Percentiles rank a stretch among this genome's conserved stretches.
Conservation (phyloP, 1,284 basidiomycete genomes). For the Austropuccinia psidii region DNA sequence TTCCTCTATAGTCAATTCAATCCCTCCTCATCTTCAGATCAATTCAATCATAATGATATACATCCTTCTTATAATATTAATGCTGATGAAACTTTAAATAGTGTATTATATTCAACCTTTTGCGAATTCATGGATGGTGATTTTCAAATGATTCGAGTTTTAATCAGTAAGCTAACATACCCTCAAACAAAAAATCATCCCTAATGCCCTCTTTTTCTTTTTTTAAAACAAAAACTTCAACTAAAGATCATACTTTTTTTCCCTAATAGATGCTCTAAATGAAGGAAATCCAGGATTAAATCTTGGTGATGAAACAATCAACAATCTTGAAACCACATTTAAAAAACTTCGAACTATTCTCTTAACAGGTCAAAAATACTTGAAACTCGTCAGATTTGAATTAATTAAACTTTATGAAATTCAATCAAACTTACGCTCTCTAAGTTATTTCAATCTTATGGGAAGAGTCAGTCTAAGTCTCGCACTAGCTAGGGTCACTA, state of each 20-base stretch:
- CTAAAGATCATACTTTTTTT: not conserved
- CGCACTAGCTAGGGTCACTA: conserved; percentile 46
- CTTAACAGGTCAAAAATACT: conserved; percentile 43
- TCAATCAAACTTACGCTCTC: conserved; percentile 45
- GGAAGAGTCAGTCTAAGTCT: conserved; percentile 45
- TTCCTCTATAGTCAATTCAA: not conserved
- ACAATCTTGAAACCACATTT: conserved; percentile 45
- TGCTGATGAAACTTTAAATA: conserved; percentile 44
- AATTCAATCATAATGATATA: not conserved
- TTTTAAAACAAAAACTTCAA: not conserved
- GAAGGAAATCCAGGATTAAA: conserved; percentile 44
- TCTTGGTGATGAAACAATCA: conserved; percentile 45
- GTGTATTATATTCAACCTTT: conserved; percentile 46
- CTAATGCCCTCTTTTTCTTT: not conserved
- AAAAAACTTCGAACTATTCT: conserved; percentile 42
- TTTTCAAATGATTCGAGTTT: conserved; percentile 45
- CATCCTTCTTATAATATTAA: not conserved
- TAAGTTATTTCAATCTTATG: conserved; percentile 47
- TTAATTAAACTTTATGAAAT: conserved; percentile 48
- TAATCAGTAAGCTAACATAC: conserved; percentile 41
- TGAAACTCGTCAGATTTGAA: conserved; percentile 44
- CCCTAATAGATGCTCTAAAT: conserved; percentile 43
- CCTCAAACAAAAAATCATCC: too few species aligned
- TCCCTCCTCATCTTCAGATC: not conserved
- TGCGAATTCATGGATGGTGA: conserved; percentile 48